Evolutionary conservation across 768 basidiomycete species (phyloP), one percentile per base, ranked within the genome.

Genomic region (Tylopilus intermedius): DNA sequence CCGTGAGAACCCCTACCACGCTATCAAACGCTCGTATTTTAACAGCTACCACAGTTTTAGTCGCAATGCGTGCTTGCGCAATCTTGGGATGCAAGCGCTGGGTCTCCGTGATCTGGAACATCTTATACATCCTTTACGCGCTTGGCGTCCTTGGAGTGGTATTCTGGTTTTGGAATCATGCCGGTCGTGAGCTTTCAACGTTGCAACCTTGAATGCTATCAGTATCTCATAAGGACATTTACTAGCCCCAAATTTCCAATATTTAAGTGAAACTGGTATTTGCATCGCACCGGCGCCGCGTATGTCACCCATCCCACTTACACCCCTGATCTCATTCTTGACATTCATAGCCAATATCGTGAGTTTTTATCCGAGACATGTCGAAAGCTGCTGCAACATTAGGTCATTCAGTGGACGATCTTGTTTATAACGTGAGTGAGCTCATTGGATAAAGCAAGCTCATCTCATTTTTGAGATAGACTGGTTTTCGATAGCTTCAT

Each of bases 1-100:
- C 9, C 45, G 64, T 65, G 35, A 54, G 64, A 56, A 18, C 43
- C 4, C 18, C 18, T 27, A n/a, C 32, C 7, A 24, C 5, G 6
- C n/a, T 3, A 1, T 18, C 8, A n/a, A 33, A 38, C 2, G 14
- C 30, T 18, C 35, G n/a, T 29, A n/a, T 32, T 38, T 18, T 45
- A 18, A 52, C 15, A 2, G 5, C 11, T 0, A 14, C 18, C 21
- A 1, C 21, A 69, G 66, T 67, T 18, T 49, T 67, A 37, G 58
- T 67, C 8, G 51, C 53, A 15, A 45, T 65, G 43, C 61, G 66
- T 3, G 54, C 59, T 10, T 67, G 63, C 43, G 66, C 63, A 14
- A 58, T 67, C 32, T 38, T 58, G 48, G 49, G 61, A 21, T 59
- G 52, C 43, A 47, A 30, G 4, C 60, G 46, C 24, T 13, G 27